A percentile compares a stretch with the other conserved stretches of the same genome.
Evolutionary conservation across 495 filamentous ascomycete species (phyloP).

Genomic region (Penicillium riverlandense): DNA sequence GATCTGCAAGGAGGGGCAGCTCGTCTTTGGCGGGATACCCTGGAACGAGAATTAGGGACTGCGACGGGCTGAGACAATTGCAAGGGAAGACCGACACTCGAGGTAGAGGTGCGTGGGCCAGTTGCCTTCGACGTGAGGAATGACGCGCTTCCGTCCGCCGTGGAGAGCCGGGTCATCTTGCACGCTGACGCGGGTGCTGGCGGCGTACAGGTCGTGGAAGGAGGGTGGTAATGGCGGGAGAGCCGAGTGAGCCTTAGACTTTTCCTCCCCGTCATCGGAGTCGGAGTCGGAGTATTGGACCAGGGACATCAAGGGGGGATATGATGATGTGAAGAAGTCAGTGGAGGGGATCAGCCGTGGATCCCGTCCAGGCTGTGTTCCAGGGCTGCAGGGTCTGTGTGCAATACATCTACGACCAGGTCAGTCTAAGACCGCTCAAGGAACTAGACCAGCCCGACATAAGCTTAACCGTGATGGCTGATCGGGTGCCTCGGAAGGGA

Average conservation of each 20-base stretch:
- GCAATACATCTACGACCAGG: too few species aligned
- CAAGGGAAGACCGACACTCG: constrained; percentile 62
- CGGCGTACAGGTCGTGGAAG: constrained; percentile 91
- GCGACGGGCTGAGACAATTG: not conserved
- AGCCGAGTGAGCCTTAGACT: constrained; percentile 11
- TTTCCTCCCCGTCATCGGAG: constrained; percentile 24
- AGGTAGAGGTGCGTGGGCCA: constrained; percentile 93
- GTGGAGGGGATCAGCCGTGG: not conserved
- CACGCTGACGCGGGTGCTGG: constrained; percentile 59
- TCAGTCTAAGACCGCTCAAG: too few species aligned
- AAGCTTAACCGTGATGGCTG: too few species aligned
- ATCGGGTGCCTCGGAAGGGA: not conserved
- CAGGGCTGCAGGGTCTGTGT: too few species aligned
- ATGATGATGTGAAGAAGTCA: not conserved
- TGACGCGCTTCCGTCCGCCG: constrained; percentile 70
- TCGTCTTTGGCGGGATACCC: constrained; percentile 62
- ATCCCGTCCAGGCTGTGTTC: too few species aligned
- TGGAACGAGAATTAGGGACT: constrained; percentile 33
- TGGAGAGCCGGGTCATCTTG: constrained; percentile 79
- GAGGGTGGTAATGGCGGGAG: constrained; percentile 76
- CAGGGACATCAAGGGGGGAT: constrained; percentile 42
- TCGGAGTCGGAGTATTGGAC: constrained; percentile 74
- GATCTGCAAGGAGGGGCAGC: constrained; percentile 40
- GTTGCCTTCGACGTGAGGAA: constrained; percentile 79
- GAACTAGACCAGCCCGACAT: too few species aligned